phyloP scores from a whole-genome alignment of 768 basidiomycete genomes.

The Psilocybe sp. region DNA sequence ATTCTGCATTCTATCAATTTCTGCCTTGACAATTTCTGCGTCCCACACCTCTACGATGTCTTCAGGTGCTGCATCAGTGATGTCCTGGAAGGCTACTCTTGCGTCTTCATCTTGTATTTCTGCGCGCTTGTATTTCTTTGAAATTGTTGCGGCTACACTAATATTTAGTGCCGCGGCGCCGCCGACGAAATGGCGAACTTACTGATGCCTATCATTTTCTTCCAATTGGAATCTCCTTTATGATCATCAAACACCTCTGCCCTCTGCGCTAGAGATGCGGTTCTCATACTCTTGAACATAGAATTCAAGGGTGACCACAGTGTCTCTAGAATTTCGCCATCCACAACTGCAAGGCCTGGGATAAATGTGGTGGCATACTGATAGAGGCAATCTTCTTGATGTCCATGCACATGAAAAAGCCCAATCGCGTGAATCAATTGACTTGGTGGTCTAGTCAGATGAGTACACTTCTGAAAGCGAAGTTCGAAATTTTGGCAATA shows the following conservation, averaged over 20 bases:
- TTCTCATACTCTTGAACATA: conserved; percentile 16
- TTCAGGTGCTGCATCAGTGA: neutral
- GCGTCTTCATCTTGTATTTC: neutral
- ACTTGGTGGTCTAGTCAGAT: neutral
- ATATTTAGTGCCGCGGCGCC: neutral
- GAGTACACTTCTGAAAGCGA: neutral
- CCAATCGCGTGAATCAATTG: conserved; percentile 17
- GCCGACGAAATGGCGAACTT: neutral
- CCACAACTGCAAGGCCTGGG: conserved; percentile 22
- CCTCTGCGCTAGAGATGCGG: conserved; percentile 18
- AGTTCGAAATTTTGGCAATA: conserved; percentile 4
- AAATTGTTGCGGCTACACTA: neutral
- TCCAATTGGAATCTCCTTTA: conserved; percentile 32
- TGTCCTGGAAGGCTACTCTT: neutral
- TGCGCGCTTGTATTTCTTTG: neutral
- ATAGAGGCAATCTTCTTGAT: conserved; percentile 20
- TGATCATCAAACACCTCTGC: conserved; percentile 26
- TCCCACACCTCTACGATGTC: neutral
- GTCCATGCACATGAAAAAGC: conserved; percentile 27
- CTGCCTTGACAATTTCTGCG: neutral
- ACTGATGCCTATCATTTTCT: conserved; percentile 24
- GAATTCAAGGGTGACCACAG: conserved; percentile 29
- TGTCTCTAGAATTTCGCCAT: conserved; percentile 32
- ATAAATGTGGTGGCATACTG: conserved; percentile 24
- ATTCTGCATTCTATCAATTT: neutral